Percentiles rank a stretch among this genome's conserved stretches.
Conservation (phyloP, 305 asterid genomes). For the Petunia hybrid region DNA sequence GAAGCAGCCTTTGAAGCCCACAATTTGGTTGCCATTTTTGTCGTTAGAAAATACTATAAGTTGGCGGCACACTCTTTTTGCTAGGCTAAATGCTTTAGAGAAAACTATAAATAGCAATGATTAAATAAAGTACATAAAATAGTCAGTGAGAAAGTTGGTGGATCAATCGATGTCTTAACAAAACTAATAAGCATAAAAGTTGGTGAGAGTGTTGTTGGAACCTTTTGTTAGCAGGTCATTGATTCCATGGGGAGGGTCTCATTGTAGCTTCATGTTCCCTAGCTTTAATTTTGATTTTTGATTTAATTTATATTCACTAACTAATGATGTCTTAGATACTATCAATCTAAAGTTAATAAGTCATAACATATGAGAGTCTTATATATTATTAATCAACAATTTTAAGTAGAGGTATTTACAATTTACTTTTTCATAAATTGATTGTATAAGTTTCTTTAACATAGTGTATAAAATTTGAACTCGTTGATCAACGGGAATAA, state of each 20-base stretch:
- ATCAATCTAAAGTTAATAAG: too few species aligned
- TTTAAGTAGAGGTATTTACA: too few species aligned
- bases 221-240: not conserved
- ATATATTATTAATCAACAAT: too few species aligned
- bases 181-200: not conserved
- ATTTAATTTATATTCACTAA: not conserved
- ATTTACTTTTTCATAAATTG: too few species aligned
- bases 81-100: constrained; percentile 5
- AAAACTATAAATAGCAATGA: not conserved
- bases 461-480: too few species aligned
- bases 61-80: not conserved
- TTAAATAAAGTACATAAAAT: not conserved
- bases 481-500: too few species aligned
- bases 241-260: not conserved
- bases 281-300: not conserved
- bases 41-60: not conserved
- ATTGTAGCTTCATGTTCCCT: not conserved
- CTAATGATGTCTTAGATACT: too few species aligned
- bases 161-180: not conserved
- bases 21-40: constrained; percentile 69
- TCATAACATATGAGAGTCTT: too few species aligned
- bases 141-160: constrained; percentile 1
- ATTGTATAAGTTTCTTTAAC: too few species aligned
- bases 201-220: not conserved
- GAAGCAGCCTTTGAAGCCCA: constrained; percentile 91